Base-by-base conservation (phyloP, 768 basidiomycete genomes). In the Neoboletus brunneissimus region DNA sequence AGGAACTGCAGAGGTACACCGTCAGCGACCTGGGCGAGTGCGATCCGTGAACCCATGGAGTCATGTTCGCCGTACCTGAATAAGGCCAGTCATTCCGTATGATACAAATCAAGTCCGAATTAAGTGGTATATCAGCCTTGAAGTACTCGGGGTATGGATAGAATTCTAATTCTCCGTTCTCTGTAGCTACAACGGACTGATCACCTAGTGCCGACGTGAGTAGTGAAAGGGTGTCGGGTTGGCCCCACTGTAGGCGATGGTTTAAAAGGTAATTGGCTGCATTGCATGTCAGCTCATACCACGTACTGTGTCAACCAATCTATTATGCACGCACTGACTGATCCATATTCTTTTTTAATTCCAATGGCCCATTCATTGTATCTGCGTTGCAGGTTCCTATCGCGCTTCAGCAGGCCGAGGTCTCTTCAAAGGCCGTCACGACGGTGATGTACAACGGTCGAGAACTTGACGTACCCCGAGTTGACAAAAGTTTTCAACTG, bases 81-180 rank as follows among this genome's bases (percentile, higher is more conserved):
- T 94, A 94, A 0, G 91, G 91, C 91, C 91, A 94, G 67, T 92
- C 90, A 64, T 93, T 91, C 63, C 77, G 84, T 45, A 87, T 87
- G 58, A 92, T 84, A 64, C 84, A 87, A 60, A 90, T 73, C 51
- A 82, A 74, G 35, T 82, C 74, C 13, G 76, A 73, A 58, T 58
- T 42, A 22, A 57, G 62, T 0, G 87, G 81, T 10, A 83, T 84
- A 59, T 86, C 76, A 13, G 80, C 80, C 32, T 77, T 84, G 70
- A 94, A 93, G 69, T 88, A 89, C 13, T 76, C 72, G 8, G 83
- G 83, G 2, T 49, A 35, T 3, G 53, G 41, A 35, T 54, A 54
- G 5, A 8, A 35, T 25, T 51, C 55, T 18, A 4, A 37, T 0
- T 48, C 42, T n/a, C 51, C 54, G 2, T 52, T 45, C 32, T 55